phyloP scores from a whole-genome alignment of 2,329 filamentous ascomycete species.

The Diaporthe ilicicola region DNA sequence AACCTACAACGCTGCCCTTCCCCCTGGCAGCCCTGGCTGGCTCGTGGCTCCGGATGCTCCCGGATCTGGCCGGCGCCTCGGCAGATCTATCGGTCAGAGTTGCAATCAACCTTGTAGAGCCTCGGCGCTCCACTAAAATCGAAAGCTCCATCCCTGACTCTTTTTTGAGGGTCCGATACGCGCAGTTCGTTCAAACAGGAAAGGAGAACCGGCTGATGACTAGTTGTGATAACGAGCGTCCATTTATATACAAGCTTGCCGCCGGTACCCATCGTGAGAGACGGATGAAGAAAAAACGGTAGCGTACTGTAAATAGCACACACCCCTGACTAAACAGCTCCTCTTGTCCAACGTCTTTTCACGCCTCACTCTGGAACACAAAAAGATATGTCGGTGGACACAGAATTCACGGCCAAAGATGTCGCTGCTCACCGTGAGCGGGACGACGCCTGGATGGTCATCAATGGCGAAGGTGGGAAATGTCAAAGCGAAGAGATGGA shows the following conservation, averaged over 20 bases:
- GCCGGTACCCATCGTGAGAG: slow-evolving; percentile 10
- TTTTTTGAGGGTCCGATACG: slow-evolving; percentile 28
- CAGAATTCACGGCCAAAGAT: slow-evolving; percentile 48
- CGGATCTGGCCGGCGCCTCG: slow-evolving; percentile 28
- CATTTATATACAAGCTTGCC: slow-evolving; percentile 20
- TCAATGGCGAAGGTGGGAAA: slow-evolving; percentile 61
- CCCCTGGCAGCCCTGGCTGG: background rate
- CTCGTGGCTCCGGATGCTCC: background rate
- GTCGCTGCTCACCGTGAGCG: slow-evolving; percentile 58
- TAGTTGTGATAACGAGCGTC: background rate
- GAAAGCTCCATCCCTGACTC: slow-evolving; percentile 5
- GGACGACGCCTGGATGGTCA: slow-evolving; percentile 61
- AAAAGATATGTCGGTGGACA: background rate
- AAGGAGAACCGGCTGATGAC: background rate
- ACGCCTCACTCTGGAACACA: background rate
- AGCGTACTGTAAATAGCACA: background rate
- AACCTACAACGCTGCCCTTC: background rate
- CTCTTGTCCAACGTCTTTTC: background rate
- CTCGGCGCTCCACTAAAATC: slow-evolving; percentile 29
- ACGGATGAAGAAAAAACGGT: too few species aligned
- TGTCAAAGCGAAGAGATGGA: background rate
- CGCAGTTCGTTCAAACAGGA: background rate
- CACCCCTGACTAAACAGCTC: background rate
- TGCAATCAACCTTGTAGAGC: slow-evolving; percentile 19
- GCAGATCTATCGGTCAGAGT: slow-evolving; percentile 13